phyloP scores from a whole-genome alignment of 371 early-diverging fungal species.

The Thermomucor indicae-seudaticae region DNA sequence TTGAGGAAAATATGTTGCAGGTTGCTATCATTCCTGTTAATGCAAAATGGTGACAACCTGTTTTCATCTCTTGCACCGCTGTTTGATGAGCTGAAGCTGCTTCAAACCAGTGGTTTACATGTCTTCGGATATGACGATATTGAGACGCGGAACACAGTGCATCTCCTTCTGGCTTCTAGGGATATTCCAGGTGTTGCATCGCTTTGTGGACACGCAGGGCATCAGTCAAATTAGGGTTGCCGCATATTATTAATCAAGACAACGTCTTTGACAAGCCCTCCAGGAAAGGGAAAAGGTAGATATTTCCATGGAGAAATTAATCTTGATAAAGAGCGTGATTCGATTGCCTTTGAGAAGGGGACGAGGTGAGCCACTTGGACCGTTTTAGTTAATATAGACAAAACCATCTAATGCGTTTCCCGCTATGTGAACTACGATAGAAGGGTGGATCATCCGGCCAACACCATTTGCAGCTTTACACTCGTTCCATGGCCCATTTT shows the following conservation, averaged over 20 bases:
- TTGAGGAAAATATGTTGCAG: conserved; percentile 6
- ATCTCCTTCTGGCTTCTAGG: conserved; percentile 1
- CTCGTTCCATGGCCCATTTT: conserved; percentile 2
- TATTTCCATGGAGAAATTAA: not conserved
- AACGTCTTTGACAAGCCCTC: not conserved
- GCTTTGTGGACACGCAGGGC: conserved; percentile 1
- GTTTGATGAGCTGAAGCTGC: not conserved
- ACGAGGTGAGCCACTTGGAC: too few relatives aligned
- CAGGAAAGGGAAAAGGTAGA: not conserved
- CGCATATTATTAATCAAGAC: conserved; percentile 1
- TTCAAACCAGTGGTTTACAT: not conserved
- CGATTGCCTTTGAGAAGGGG: too few relatives aligned
- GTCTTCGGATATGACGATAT: not conserved
- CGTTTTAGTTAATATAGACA: too few relatives aligned
- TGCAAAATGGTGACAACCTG: not conserved
- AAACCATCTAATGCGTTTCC: too few relatives aligned
- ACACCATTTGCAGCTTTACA: conserved; percentile 3
- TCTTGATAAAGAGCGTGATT: not conserved
- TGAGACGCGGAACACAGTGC: not conserved
- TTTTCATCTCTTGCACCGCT: conserved; percentile 1
- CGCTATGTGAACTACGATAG: too few relatives aligned
- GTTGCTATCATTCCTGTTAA: conserved; percentile 1
- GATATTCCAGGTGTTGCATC: conserved; percentile 8
- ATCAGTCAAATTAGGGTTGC: conserved; percentile 1
- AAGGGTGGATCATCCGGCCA: too few relatives aligned